Evolutionary conservation across 768 basidiomycete species (phyloP), one percentile per base, ranked within the genome.

Genomic region (Crepidotus variabilis): DNA sequence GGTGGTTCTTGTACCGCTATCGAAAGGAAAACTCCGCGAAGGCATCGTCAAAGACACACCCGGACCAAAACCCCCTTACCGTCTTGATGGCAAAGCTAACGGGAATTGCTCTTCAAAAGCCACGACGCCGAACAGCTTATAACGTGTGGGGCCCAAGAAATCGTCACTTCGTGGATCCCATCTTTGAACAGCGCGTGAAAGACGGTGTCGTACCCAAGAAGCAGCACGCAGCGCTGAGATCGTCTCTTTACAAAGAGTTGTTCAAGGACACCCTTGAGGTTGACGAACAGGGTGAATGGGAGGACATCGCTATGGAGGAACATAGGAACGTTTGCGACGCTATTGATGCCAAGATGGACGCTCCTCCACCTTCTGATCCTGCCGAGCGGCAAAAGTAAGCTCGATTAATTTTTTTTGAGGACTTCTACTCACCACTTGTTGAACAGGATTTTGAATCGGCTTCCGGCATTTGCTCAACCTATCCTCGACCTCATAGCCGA

Each of bases 1-100:
- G 55, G 8, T 62, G 61, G 61, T 24, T 59, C 1, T 51, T 52
- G 7, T 62, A 62, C 32, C 61, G 57, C 22, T 47, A 59, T 21
- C 35, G 48, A n/a, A 62, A 62, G 50, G 61, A 58, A 22, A 54
- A 11, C 49, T 47, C 24, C 35, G 52, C 16, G 51, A 56, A 21
- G 23, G 33, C 45, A 28, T 51, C 28, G n/a, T 13, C 6, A 6
- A 14, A 20, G 10, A 34, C n/a, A 50, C 46, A 16, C 52, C 54
- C 4, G 51, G 23, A 18, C 20, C 9, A 11, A 14, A 16, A 18
- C 21, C 56, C 2, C 47, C 55, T 3, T 46, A 51, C 1, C 57
- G 52, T 18, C 22, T 51, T 21, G 53, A 14, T 43, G 39, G 39
- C 39, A 11, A 43, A 43, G 39, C 5, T 20, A 43, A 5, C n/a